Evolutionary conservation across 495 filamentous ascomycete genomes (phyloP), one percentile per base, ranked within the genome.

Genomic region (Penicillium simplicissimum): DNA sequence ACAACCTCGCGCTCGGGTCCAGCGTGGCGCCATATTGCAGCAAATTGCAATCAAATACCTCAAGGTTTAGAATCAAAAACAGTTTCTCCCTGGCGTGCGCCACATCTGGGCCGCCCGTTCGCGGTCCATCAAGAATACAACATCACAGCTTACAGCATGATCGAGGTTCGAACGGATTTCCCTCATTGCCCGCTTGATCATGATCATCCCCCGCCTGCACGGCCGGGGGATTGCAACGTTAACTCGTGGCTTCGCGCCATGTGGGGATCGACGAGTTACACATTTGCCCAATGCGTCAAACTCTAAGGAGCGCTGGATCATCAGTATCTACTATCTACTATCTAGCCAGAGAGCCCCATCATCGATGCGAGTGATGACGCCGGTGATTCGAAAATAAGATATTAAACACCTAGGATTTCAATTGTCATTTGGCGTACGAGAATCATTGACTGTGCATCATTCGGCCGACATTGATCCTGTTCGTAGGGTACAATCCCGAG

Each of bases 201-300:
- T 31, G 28, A 31, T 31, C 28, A 31, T 17, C 37, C 38, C 21
- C 53, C 23, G 23, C 38, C 53, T 42, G 15, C 37, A n/a, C 14
- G 53, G 15, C 56, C 52, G 36, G 34, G 37, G 31, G 61, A 45
- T 60, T 63, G 40, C 48, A 60, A 40, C 57, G 47, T 55, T 45
- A 52, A 49, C 62, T 61, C 55, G 61, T 64, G 65, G 65, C 61
- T 52, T 43, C 19, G 25, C 15, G 33, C 62, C 65, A 64, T 67
- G 61, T 67, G 65, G 65, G 58, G 65, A 67, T 67, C 64, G 47
- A 17, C 42, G 10, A 13, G 28, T 40, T 4, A 40, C 37, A 40
- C 45, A 23, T 15, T 48, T 10, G 6, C 47, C 54, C 23, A 36
- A 59, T 55, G 31, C 35, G 57, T 23, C 19, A 5, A 64, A 40